Evolutionary conservation across 345 rosid genomes (phyloP).

Genomic region (Schrenkiella parvula): DNA sequence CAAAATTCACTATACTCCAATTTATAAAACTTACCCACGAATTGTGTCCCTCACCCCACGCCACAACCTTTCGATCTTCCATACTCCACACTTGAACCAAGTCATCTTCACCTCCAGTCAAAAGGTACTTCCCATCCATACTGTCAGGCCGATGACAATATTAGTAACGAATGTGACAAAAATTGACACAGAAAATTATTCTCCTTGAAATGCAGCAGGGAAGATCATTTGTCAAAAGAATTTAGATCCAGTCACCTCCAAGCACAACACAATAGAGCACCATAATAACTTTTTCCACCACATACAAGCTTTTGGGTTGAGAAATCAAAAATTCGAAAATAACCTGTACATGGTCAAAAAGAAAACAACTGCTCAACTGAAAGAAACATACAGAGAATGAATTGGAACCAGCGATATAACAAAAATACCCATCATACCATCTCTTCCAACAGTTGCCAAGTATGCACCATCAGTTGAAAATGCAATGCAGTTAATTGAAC

Average conservation of each 20-base stretch:
- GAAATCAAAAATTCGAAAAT: conserved; percentile 85
- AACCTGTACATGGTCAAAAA: conserved; percentile 47
- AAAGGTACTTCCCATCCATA: conserved; percentile 86
- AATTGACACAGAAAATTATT: background rate
- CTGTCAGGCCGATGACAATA: conserved; percentile 40
- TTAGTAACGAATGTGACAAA: background rate
- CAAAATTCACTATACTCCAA: background rate
- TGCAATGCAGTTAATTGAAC: conserved; percentile 78
- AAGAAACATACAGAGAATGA: background rate
- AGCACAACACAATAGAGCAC: conserved; percentile 32
- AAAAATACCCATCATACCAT: conserved; percentile 44
- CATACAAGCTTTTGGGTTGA: conserved; percentile 32
- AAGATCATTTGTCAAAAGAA: conserved; percentile 45
- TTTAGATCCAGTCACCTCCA: conserved; percentile 27
- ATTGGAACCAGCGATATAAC: background rate
- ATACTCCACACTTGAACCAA: conserved; percentile 98
- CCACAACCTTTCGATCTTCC: conserved; percentile 96
- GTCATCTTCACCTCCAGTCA: conserved; percentile 99
- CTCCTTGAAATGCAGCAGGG: conserved; percentile 35
- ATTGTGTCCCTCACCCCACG: conserved; percentile 98
- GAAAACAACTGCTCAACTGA: background rate
- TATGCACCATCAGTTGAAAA: conserved; percentile 78
- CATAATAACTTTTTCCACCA: conserved; percentile 35
- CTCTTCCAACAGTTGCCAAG: conserved; percentile 95
- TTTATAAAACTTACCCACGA: conserved; percentile 68